phyloP scores from a whole-genome alignment of 2,329 filamentous ascomycete genomes.

The Xylaria hypoxylon region DNA sequence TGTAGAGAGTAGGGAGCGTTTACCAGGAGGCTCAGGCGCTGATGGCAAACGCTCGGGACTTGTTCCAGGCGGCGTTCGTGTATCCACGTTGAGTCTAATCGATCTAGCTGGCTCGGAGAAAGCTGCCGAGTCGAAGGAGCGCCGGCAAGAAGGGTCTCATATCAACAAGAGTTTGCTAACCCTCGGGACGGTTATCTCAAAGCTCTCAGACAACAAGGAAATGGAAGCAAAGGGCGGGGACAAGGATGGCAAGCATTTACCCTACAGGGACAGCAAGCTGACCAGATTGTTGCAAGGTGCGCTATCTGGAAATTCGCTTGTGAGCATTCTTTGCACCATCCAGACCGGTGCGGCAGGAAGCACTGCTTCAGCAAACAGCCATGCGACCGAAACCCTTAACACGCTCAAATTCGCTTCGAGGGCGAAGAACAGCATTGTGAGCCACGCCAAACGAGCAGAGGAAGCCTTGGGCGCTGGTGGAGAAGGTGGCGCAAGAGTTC shows the following conservation, averaged over 20 bases:
- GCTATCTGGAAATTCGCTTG: conserved; percentile 90
- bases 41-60: conserved; percentile 77
- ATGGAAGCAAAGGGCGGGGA: conserved; percentile 78
- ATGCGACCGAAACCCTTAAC: conserved; percentile 90
- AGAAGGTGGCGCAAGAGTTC: conserved; percentile 87
- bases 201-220: conserved; percentile 89
- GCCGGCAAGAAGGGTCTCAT: conserved; percentile 92
- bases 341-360: conserved; percentile 84
- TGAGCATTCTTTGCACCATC: conserved; percentile 97
- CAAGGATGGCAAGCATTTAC: conserved; percentile 90
- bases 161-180: conserved; percentile 99
- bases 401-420: conserved; percentile 96
- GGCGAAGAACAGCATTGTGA: conserved; percentile 98
- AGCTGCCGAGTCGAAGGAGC: conserved; percentile 94
- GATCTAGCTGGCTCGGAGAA: conserved; percentile 97
- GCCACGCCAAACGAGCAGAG: conserved; percentile 93
- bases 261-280: conserved; percentile 97
- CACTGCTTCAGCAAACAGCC: conserved; percentile 75
- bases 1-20: conserved; percentile 92
- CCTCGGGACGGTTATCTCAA: conserved; percentile 92
- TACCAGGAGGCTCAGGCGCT: conserved; percentile 64
- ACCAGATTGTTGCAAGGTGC: conserved; percentile 93
- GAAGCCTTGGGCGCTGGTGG: conserved; percentile 83
- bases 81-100: conserved; percentile 94
- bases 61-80: conserved; percentile 87